A percentile compares a stretch with the other conserved stretches of the same genome.
Evolutionary conservation across 768 basidiomycete genomes (phyloP).

Genomic region (Myochromella boudieri): DNA sequence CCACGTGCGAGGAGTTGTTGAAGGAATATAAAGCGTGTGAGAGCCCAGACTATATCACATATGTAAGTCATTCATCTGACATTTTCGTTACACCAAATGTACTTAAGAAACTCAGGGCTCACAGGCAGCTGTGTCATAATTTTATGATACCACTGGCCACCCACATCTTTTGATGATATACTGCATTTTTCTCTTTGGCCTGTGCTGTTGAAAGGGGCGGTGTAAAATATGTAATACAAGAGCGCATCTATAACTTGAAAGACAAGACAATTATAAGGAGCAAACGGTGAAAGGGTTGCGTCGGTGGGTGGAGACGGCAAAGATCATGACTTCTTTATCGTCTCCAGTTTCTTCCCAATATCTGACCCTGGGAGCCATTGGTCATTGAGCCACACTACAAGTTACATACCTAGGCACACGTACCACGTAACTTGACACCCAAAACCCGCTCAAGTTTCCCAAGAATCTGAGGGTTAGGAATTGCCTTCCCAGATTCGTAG

Average conservation of each 20-base stretch:
- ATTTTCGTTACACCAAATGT: not conserved
- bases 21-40: slow-evolving; percentile 98
- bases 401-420: slow-evolving; percentile 20
- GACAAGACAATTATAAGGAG: slow-evolving; percentile 26
- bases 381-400: not conserved
- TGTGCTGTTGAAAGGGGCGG: not conserved
- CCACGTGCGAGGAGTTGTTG: slow-evolving; percentile 81
- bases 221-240: not conserved
- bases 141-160: too few species aligned
- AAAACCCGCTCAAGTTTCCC: slow-evolving; percentile 85
- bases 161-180: too few species aligned
- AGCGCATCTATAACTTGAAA: slow-evolving; percentile 12
- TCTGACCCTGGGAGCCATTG: slow-evolving; percentile 50
- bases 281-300: slow-evolving; percentile 22
- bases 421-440: slow-evolving; percentile 88
- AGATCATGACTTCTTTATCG: slow-evolving; percentile 69
- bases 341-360: slow-evolving; percentile 86
- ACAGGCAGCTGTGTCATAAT: too few species aligned
- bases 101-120: slow-evolving; percentile 19
- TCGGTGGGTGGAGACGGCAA: slow-evolving; percentile 26
- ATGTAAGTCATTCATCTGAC: slow-evolving; percentile 25
- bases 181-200: not conserved
- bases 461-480: slow-evolving; percentile 85
- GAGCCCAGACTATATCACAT: slow-evolving; percentile 90
- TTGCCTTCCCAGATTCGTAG: slow-evolving; percentile 85